Base-by-base conservation (phyloP, 225 moss, liverwort and hornwort species). In the Bryoerythrophyllum caledonicum region DNA sequence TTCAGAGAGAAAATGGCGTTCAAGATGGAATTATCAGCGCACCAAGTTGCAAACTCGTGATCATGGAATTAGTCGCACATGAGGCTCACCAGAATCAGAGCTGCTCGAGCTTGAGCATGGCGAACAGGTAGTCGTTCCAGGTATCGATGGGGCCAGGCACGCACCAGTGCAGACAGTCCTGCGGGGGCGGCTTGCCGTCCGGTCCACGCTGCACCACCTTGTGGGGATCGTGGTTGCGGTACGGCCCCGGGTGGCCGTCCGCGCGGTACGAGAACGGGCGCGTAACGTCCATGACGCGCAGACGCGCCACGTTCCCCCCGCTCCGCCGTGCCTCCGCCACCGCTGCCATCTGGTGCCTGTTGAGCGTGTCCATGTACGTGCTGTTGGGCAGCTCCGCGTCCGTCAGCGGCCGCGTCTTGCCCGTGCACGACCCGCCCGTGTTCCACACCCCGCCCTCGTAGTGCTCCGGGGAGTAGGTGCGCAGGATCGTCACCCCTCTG, bases 141-240 rank as follows among this genome's bases (percentile, higher is more conserved):
- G 94, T 89, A 52, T 97, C 96, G 2, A 97, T 66, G 9, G 96
- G 86, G 0, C 96, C 96, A 0, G 94, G 96, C 91, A 92, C 82
- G 82, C 96, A 97, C 94, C 94, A 97, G 38, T 97, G 96, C 86
- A 94, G 64, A 76, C 96, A 97, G 57, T 97, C 96, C 59, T 94
- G 96, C 4, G 96, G 88, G 34, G 94, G 96, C 1, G 91, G 92
- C 26, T 75, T 77, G 32, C 96, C 96, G 12, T 89, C 72, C 10
- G 59, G 79, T 1, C 79, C 90, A 7, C 86, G 75, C 6, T 61
- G 5, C 30, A 90, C 89, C 66, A 12, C 65, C 74, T 92, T 94
- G 72, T 80, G 60, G 5, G 96, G 91, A 16, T 97, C 82, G 0
- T 32, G 40, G 81, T 81, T 86, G 17, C 94, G 82, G 46, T 94